phyloP scores from a whole-genome alignment of 2,329 filamentous ascomycete species.

The Pseudohalonectria lignicola region DNA sequence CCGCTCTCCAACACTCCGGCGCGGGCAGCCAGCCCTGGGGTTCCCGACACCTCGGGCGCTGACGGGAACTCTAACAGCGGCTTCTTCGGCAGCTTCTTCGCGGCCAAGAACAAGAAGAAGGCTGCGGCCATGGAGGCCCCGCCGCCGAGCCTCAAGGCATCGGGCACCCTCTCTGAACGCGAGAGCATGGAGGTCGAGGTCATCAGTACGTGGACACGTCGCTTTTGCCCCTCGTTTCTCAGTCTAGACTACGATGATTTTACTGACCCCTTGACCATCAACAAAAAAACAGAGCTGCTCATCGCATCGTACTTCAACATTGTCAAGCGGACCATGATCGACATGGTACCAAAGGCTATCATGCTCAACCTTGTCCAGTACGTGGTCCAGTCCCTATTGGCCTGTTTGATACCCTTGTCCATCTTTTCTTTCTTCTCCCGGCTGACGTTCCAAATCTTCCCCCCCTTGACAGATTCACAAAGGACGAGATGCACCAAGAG shows the following conservation, averaged over 20 bases:
- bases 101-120: slow-evolving; percentile 99
- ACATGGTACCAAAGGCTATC: slow-evolving; percentile 99
- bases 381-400: no score
- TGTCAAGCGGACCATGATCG: slow-evolving; percentile 95
- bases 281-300: slow-evolving; percentile 57
- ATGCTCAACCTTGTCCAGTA: slow-evolving; percentile 96
- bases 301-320: slow-evolving; percentile 98
- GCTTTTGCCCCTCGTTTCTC: neutral
- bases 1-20: slow-evolving; percentile 61
- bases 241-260: neutral
- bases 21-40: slow-evolving; percentile 65
- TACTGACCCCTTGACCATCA: neutral
- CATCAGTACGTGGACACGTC: slow-evolving; percentile 59
- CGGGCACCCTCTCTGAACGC: slow-evolving; percentile 84
- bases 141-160: slow-evolving; percentile 85
- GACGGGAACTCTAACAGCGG: slow-evolving; percentile 56
- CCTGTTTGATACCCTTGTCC: neutral
- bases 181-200: slow-evolving; percentile 96
- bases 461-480: slow-evolving; percentile 57
- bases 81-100: slow-evolving; percentile 98
- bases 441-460: neutral
- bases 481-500: slow-evolving; percentile 97
- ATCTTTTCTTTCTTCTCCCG: neutral
- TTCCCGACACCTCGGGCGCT: slow-evolving; percentile 37
- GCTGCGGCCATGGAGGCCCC: slow-evolving; percentile 98